Evolutionary conservation across 192 early-diverging fungal species (phyloP), one percentile per base, ranked within the genome.

Genomic region (Backusella liffmaniae): DNA sequence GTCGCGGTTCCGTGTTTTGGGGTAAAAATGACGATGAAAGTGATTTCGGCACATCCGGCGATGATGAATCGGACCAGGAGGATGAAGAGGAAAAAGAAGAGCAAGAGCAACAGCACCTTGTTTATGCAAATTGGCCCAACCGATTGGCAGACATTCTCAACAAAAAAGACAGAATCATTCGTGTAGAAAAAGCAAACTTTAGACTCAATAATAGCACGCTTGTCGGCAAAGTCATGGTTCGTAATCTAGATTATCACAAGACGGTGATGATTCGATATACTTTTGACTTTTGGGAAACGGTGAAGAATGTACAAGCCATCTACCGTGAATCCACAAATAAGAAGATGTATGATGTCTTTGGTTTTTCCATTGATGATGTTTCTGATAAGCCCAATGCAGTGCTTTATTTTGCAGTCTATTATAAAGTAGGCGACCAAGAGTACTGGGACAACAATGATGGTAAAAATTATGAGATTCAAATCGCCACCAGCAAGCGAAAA

Each of bases 391-490:
- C 16, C 81, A 86, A 86, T 41, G 86, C 85, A 29, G 86, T 86
- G 0, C 82, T 94, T 73, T 90, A 88, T 51, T 84, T 94, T 76
- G 90, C 90, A n/a, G 86, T 89, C 42, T 83, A 88, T 15, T 96
- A 94, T 83, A 83, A 80, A 34, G 95, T 95, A 23, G 85, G 83
- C 8, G 91, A 88, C 1, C 62, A 66, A 18, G 92, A 93, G 81
- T 87, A 90, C 81, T 98, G 96, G 96, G 96, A 98, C 87, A 98
- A 94, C 83, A 98, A 98, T 88, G 76, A 80, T 68, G 93, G 93
- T 56, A 78, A 84, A 70, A 98, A 98, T 84, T 95, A 95, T 86
- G 84, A 90, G 75, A 84, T 94, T 72, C 82, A 85, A 72, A 81
- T 84, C 42, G 80, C 35, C 26, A 23, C 56, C 21, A 62, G 12